Evolutionary conservation across 177 flowering plant genomes (phyloP), one percentile per base, ranked within the genome.

Genomic region (Vitis hybrid): DNA sequence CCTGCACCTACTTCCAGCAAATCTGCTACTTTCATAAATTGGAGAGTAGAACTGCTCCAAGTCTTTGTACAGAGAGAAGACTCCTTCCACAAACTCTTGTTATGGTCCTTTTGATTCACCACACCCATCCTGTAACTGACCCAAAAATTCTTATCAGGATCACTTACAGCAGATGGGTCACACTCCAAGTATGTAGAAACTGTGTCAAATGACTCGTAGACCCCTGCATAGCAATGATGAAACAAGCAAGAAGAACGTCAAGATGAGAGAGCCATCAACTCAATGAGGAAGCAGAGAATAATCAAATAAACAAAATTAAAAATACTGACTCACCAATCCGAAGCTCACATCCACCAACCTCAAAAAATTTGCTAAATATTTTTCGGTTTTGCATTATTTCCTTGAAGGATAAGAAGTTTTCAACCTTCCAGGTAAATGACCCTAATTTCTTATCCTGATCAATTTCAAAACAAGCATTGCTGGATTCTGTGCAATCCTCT

Each of bases 31-130:
- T 91, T 95, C 98, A 95, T 93, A 79, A 95, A 95, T 75, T 95
- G 99, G 76, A 95, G 89, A 77, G 93, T 98, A 57, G 99, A 95
- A 84, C 92, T 95, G 74, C 93, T 95, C 99, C 99, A 95, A 50
- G 98, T 95, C 80, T 93, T 95, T 63, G 99, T 95, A 77, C 98
- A 95, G 56, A 95, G 91, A 71, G 99, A 95, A 59, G 97, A 93
- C 80, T 93, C 98, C 77, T 95, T 95, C 97, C 96, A 93, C 57
- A 93, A 91, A 72, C 93, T 91, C 73, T 89, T 95, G 66, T 92
- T 81, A 51, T 93, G 88, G 64, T 84, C 88, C 74, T 93, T 95
- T 73, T 95, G 99, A 79, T 95, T 93, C 64, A 91, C 87, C 68
- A 95, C 85, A 58, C 92, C 96, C 91, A 95, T 95, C 74, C 89